A percentile compares a stretch with the other conserved stretches of the same genome.
These are phyloP conservation scores for Peniophora sp. DNA, from an alignment of 1,284 basidiomycete genomes.

Conservation along the genomic window DNA sequence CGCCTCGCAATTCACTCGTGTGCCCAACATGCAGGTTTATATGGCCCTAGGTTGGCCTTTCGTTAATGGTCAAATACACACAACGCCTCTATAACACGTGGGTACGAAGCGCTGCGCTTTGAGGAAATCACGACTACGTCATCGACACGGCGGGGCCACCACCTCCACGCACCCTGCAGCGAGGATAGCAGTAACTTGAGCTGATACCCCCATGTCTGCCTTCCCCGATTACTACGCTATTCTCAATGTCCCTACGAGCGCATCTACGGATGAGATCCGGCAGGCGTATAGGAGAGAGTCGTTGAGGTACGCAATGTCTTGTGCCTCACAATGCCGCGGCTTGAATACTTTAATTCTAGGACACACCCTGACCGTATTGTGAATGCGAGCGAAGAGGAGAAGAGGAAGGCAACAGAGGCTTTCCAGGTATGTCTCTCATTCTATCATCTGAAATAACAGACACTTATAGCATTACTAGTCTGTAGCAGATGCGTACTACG, in stretches of 20 bases:
- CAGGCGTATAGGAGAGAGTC: constrained; percentile 83
- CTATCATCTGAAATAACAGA: background rate
- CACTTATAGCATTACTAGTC: constrained; percentile 36
- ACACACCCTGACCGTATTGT: constrained; percentile 86
- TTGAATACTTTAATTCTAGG: constrained; percentile 26
- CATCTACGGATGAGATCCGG: constrained; percentile 67
- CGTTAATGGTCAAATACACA: no score
- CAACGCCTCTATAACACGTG: no score
- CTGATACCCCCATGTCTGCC: constrained; percentile 35
- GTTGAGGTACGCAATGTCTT: constrained; percentile 45
- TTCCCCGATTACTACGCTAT: constrained; percentile 76
- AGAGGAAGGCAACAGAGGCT: constrained; percentile 67
- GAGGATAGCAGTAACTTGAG: constrained; percentile 6
- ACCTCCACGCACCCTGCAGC: no score
- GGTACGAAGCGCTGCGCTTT: no score
- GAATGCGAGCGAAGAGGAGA: constrained; percentile 69
- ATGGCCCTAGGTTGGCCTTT: no score
- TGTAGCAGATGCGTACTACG: constrained; percentile 94
- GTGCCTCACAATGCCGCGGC: no score
- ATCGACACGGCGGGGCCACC: no score
- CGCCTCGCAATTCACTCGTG: no score
- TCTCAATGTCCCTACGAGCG: constrained; percentile 47
- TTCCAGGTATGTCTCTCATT: constrained; percentile 57
- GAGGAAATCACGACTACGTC: no score
- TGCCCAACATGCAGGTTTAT: no score